Conservation (phyloP, 257 asterid species). For the Oldenlandia corymbosa region DNA sequence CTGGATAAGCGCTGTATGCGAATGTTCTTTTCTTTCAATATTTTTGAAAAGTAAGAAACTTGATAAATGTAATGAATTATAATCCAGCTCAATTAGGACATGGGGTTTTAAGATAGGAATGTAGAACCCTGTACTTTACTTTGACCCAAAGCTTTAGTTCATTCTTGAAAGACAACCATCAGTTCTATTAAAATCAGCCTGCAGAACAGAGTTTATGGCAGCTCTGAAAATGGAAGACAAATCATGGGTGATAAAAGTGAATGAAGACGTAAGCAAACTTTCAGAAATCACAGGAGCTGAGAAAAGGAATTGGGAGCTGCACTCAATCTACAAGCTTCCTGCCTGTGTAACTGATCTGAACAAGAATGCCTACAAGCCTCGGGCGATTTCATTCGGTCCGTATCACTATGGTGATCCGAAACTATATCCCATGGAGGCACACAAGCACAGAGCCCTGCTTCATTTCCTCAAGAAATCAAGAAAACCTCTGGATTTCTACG, state of each 20-base stretch:
- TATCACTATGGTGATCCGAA: constrained; percentile 29
- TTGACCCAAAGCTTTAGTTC: too few relatives aligned
- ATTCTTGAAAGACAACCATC: too few relatives aligned
- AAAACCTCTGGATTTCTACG: constrained; percentile 20
- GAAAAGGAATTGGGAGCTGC: constrained; percentile 28
- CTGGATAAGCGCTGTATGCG: too few relatives aligned
- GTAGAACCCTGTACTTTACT: too few relatives aligned
- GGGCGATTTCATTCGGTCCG: constrained; percentile 47
- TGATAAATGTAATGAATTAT: too few relatives aligned
- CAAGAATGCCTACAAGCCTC: constrained; percentile 35
- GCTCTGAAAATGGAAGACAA: not conserved
- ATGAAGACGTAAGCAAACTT: constrained; percentile 16
- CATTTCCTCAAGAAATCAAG: constrained; percentile 36
- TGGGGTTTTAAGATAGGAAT: too few relatives aligned
- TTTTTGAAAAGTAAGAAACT: too few relatives aligned
- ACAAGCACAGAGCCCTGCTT: constrained; percentile 48
- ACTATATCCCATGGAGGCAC: constrained; percentile 40
- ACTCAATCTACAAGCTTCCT: constrained; percentile 39
- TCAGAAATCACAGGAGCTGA: constrained; percentile 6
- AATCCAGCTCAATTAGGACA: too few relatives aligned
- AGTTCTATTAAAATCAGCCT: too few relatives aligned
- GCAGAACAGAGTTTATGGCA: too few relatives aligned
- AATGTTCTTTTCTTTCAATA: too few relatives aligned
- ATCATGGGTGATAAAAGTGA: constrained; percentile 26
- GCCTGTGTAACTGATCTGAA: constrained; percentile 24